phyloP scores from a whole-genome alignment of 768 basidiomycete genomes.

The Atractiella rhizophila region DNA sequence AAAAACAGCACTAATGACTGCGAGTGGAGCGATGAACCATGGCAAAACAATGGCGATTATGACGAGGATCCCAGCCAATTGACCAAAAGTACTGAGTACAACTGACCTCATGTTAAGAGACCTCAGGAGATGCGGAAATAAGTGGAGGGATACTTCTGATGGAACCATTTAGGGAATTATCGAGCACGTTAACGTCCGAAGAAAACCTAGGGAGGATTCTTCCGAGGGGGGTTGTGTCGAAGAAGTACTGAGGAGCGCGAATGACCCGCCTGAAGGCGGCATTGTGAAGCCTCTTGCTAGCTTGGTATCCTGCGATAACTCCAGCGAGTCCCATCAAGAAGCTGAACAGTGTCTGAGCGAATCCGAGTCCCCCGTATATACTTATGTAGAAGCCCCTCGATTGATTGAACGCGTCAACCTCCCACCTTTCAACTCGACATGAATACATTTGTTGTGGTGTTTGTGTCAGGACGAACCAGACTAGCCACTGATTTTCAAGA shows the following conservation, averaged over 20 bases:
- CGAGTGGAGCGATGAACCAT: conserved; percentile 49
- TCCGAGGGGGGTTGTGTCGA: conserved; percentile 35
- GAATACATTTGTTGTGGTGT: too few species aligned
- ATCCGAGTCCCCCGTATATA: conserved; percentile 16
- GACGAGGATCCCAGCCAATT: conserved; percentile 5
- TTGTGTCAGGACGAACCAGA: too few species aligned
- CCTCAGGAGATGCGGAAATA: neutral
- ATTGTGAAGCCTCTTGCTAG: conserved; percentile 44
- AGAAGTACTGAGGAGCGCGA: conserved; percentile 71
- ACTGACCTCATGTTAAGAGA: conserved; percentile 19
- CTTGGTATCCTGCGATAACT: conserved; percentile 47
- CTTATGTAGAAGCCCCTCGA: conserved; percentile 38
- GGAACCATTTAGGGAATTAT: conserved; percentile 40
- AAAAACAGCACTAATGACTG: conserved; percentile 37
- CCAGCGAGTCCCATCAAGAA: conserved; percentile 31
- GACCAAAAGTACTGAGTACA: conserved; percentile 25
- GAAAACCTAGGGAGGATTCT: conserved; percentile 14
- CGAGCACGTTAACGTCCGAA: conserved; percentile 50
- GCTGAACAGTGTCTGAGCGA: conserved; percentile 39
- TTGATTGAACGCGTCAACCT: too few species aligned
- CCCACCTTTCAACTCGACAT: too few species aligned
- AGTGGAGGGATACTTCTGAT: conserved; percentile 32
- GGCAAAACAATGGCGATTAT: too few species aligned
- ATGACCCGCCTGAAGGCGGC: conserved; percentile 42
- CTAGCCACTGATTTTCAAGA: too few species aligned